Evolutionary conservation across 768 basidiomycete species (phyloP).

Genomic region (Sporobolomyces roseus): DNA sequence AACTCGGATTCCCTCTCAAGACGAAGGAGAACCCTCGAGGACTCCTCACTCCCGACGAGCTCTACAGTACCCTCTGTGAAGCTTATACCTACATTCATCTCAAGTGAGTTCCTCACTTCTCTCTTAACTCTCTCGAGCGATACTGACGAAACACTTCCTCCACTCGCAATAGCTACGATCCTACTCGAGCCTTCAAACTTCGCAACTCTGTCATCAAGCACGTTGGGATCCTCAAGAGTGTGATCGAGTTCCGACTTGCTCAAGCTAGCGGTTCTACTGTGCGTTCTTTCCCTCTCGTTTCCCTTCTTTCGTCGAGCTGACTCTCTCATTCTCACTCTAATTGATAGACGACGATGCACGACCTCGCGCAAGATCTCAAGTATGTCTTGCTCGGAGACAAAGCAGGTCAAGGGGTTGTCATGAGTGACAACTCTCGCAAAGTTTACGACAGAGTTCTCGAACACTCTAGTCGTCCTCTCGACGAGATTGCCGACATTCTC

Average conservation of each 20-base stretch:
- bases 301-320: neutral
- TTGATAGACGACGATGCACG: neutral
- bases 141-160: neutral
- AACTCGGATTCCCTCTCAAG: slow-evolving; percentile 32
- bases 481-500: slow-evolving; percentile 13
- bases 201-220: slow-evolving; percentile 7
- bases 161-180: slow-evolving; percentile 3
- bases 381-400: slow-evolving; percentile 9
- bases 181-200: slow-evolving; percentile 17
- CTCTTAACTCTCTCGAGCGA: neutral
- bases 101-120: slow-evolving; percentile 20
- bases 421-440: slow-evolving; percentile 5
- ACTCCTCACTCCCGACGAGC: slow-evolving; percentile 3
- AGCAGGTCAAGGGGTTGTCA: slow-evolving; percentile 12
- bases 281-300: neutral
- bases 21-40: slow-evolving; percentile 19
- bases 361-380: slow-evolving; percentile 15
- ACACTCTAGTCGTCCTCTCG: neutral
- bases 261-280: slow-evolving; percentile 4
- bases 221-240: neutral
- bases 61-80: slow-evolving; percentile 29
- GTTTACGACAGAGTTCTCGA: slow-evolving; percentile 25
- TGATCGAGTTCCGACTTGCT: slow-evolving; percentile 11
- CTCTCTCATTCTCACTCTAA: neutral
- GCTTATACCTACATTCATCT: slow-evolving; percentile 21